phyloP scores from a whole-genome alignment of 176 grass and related monocot genomes.

The Avena atlantica region DNA sequence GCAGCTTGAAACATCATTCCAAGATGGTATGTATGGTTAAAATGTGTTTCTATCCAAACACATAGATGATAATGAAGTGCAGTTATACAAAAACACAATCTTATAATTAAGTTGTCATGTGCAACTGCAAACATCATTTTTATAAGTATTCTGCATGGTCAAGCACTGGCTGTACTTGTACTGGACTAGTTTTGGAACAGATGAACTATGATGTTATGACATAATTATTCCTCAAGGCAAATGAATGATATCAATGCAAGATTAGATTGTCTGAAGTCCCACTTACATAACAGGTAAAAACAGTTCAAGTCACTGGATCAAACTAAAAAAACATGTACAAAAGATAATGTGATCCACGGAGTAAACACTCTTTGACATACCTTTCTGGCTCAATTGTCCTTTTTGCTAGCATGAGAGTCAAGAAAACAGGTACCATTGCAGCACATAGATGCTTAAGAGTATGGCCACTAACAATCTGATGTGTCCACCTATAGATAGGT shows the following conservation, averaged over 20 bases:
- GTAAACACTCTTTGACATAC: slow-evolving; percentile 36
- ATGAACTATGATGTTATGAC: background rate
- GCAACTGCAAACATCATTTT: background rate
- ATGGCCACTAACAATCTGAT: slow-evolving; percentile 78
- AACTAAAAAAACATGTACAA: background rate
- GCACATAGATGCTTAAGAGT: slow-evolving; percentile 92
- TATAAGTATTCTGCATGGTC: too few relatives aligned
- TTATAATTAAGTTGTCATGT: background rate
- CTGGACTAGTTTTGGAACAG: background rate
- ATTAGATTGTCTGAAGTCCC: background rate
- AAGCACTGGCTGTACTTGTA: background rate
- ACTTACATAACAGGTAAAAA: background rate
- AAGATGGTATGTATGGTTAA: background rate
- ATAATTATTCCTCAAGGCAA: background rate
- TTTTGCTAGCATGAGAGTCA: slow-evolving; percentile 91
- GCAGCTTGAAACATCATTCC: background rate
- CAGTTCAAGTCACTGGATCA: background rate
- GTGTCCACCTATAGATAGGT: slow-evolving; percentile 73
- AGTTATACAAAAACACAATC: too few relatives aligned
- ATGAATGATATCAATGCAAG: background rate
- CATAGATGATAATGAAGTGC: too few relatives aligned
- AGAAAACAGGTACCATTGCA: slow-evolving; percentile 91
- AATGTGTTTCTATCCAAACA: too few relatives aligned
- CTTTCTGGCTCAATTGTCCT: slow-evolving; percentile 79
- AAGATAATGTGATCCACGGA: background rate